Evolutionary conservation across 1,284 basidiomycete genomes (phyloP).

Genomic region (Fistulina hepatica): DNA sequence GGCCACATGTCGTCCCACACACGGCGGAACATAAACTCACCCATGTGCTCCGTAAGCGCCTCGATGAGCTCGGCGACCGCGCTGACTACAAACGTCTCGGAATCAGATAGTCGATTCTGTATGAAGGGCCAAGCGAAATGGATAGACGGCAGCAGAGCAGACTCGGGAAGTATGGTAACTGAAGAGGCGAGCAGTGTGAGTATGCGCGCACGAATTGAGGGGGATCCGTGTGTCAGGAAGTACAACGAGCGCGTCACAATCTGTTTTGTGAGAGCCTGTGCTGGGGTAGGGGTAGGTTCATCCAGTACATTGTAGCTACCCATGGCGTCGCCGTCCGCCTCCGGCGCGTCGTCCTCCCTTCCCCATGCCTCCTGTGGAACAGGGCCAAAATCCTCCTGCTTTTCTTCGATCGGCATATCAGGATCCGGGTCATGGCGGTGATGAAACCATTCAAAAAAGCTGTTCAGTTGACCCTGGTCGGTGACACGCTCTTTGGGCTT

Average conservation of each 20-base stretch:
- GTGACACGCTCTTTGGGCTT: slow-evolving; percentile 4
- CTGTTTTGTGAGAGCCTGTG: slow-evolving; percentile 67
- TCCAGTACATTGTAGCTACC: no score
- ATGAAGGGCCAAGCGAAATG: slow-evolving; percentile 86
- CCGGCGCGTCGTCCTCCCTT: slow-evolving; percentile 20
- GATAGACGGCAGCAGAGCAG: slow-evolving; percentile 69
- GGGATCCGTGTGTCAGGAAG: slow-evolving; percentile 81
- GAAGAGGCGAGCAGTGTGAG: slow-evolving; percentile 63
- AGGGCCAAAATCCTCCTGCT: slow-evolving; percentile 43
- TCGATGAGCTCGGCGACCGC: slow-evolving; percentile 66
- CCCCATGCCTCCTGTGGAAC: slow-evolving; percentile 51
- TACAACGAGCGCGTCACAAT: slow-evolving; percentile 80
- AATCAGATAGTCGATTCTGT: slow-evolving; percentile 67
- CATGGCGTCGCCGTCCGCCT: slow-evolving; percentile 19
- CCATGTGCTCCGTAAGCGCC: slow-evolving; percentile 53
- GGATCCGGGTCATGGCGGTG: slow-evolving; percentile 20
- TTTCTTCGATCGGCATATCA: slow-evolving; percentile 18
- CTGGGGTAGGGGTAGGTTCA: slow-evolving; percentile 43
- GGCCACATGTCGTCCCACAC: slow-evolving; percentile 92
- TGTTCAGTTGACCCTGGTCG: slow-evolving; percentile 27
- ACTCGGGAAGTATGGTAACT: slow-evolving; percentile 64
- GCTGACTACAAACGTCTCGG: slow-evolving; percentile 66
- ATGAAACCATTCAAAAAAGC: slow-evolving; percentile 55
- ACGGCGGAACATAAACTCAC: slow-evolving; percentile 72
- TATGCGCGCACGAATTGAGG: slow-evolving; percentile 74